Evolutionary conservation across 176 grass and related monocot species (phyloP).

Genomic region (Miscanthus lutarioriparius): DNA sequence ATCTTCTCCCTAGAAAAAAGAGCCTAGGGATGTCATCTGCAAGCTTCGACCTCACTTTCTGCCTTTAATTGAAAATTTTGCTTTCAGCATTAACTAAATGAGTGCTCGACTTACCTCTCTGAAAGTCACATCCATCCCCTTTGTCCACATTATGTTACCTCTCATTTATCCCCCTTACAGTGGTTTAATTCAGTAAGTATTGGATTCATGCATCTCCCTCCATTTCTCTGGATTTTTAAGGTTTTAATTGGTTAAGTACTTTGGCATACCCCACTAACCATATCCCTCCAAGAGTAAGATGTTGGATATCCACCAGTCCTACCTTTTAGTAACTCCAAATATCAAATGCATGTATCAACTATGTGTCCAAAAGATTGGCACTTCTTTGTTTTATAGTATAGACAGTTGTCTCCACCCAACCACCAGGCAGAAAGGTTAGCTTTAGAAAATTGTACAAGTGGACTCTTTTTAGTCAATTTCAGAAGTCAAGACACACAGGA

Average conservation of each 20-base stretch:
- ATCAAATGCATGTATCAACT: constrained; percentile 33
- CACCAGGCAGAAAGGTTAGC: constrained; percentile 10
- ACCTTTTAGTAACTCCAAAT: constrained; percentile 34
- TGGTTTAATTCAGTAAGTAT: not conserved
- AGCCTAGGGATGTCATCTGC: constrained; percentile 8
- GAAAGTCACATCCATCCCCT: constrained; percentile 2
- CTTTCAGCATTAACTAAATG: constrained; percentile 19
- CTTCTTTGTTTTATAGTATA: constrained; percentile 27
- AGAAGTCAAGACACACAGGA: constrained; percentile 31
- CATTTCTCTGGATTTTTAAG: not conserved
- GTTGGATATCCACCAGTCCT: constrained; percentile 29
- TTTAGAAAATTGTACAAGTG: constrained; percentile 15
- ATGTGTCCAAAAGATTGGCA: constrained; percentile 33
- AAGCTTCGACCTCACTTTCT: constrained; percentile 35
- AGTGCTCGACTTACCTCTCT: constrained; percentile 19
- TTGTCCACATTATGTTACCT: constrained; percentile 3
- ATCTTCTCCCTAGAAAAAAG: constrained; percentile 16
- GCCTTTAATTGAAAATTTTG: constrained; percentile 14
- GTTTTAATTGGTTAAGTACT: not conserved
- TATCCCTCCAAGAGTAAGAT: constrained; percentile 27
- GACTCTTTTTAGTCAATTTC: constrained; percentile 22
- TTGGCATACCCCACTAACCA: constrained; percentile 25
- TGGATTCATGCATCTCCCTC: constrained; percentile 18
- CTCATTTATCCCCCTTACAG: not conserved
- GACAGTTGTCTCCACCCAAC: constrained; percentile 43